These are phyloP conservation scores for Exophiala viscosa DNA, from an alignment of 2,329 filamentous ascomycete genomes.

Conservation along the genomic window DNA sequence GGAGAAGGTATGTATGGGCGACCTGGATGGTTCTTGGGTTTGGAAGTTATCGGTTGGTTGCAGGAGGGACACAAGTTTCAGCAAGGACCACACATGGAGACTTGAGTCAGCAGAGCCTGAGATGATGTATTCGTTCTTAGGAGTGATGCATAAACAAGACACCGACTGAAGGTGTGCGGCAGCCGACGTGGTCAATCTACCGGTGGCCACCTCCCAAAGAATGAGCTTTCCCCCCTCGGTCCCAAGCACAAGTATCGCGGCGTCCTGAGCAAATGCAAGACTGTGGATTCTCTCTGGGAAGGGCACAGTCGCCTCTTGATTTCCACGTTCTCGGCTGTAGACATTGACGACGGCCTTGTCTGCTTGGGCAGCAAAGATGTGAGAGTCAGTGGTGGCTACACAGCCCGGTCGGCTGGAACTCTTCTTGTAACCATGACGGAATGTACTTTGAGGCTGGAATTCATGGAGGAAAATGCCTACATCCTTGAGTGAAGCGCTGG, in stretches of 20 bases:
- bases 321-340: conserved; percentile 77
- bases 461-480: conserved; percentile 84
- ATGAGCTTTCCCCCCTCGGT: conserved; percentile 82
- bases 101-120: conserved; percentile 66
- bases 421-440: conserved; percentile 83
- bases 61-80: conserved; percentile 65
- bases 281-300: conserved; percentile 84
- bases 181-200: conserved; percentile 43
- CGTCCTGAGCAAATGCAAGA: conserved; percentile 63
- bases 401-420: conserved; percentile 76
- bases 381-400: conserved; percentile 72
- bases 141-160: conserved; percentile 67
- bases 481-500: conserved; percentile 61
- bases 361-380: conserved; percentile 86
- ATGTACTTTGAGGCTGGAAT: conserved; percentile 70
- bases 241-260: conserved; percentile 67
- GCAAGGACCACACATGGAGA: conserved; percentile 85
- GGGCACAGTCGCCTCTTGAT: conserved; percentile 81
- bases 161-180: conserved; percentile 51
- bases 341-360: conserved; percentile 92
- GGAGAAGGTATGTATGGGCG: conserved; percentile 72
- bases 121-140: conserved; percentile 54
- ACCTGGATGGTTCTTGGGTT: conserved; percentile 44
- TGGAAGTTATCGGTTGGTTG: conserved; percentile 45
- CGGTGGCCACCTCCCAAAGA: conserved; percentile 77